phyloP scores from a whole-genome alignment of 2,329 filamentous ascomycete genomes.

The Periconia digitata region DNA sequence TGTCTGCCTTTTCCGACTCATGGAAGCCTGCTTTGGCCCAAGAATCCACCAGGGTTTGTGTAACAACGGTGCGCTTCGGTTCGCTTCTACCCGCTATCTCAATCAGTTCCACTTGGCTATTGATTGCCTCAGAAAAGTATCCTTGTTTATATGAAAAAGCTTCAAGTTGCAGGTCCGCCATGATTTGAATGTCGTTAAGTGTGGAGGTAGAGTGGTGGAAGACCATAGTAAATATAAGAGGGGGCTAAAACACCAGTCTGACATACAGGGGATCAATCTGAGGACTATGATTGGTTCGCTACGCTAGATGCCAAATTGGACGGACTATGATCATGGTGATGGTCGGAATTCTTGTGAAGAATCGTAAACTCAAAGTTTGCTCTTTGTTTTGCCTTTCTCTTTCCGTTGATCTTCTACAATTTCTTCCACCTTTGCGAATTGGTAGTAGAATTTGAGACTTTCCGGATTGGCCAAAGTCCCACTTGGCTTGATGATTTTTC shows the following conservation, averaged over 20 bases:
- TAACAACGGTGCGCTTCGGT: not conserved
- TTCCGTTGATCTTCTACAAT: constrained; percentile 39
- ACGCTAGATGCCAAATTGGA: not conserved
- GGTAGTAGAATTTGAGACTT: constrained; percentile 76
- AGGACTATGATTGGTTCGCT: not conserved
- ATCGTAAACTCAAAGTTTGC: constrained; percentile 22
- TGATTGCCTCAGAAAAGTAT: not conserved
- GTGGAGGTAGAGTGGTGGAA: not conserved
- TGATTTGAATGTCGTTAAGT: not conserved
- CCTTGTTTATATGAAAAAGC: not conserved
- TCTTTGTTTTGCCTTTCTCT: constrained; percentile 18
- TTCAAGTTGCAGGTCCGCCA: not conserved
- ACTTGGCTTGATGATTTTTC: constrained; percentile 71
- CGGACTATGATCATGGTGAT: not conserved
- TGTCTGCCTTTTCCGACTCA: no score
- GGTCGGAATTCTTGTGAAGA: not conserved
- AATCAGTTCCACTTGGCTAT: not conserved
- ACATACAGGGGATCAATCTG: not conserved
- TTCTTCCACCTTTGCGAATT: constrained; percentile 72
- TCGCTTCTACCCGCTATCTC: not conserved
- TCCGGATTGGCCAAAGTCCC: constrained; percentile 77
- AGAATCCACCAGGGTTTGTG: not conserved
- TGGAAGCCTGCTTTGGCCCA: not conserved
- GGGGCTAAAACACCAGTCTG: not conserved
- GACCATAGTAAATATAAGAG: not conserved